Evolutionary conservation across 306 rosid species (phyloP).

Genomic region (Vachellia collinsii): DNA sequence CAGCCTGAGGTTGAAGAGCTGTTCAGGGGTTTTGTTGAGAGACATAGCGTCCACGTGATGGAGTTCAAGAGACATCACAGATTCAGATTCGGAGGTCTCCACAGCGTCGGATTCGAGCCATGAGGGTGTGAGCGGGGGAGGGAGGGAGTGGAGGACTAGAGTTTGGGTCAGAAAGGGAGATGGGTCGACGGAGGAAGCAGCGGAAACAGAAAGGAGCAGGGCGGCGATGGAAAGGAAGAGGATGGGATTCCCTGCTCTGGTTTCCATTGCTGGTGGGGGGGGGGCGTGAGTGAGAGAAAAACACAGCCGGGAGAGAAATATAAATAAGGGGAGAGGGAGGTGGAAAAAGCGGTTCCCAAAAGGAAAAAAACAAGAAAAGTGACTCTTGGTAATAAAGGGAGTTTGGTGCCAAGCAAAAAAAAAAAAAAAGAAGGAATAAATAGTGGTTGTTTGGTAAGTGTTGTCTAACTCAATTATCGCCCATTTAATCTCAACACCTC

Average conservation of each 20-base stretch:
- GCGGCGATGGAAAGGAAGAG: constrained; percentile 17
- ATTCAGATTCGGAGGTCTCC: not conserved
- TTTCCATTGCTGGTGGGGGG: constrained; percentile 48
- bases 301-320: not conserved
- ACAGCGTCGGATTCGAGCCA: constrained; percentile 43
- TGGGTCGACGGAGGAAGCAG: constrained; percentile 33
- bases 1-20: constrained; percentile 61
- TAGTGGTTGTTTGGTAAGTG: not conserved
- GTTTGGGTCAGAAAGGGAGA: constrained; percentile 55
- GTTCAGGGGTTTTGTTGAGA: constrained; percentile 50
- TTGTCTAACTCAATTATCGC: not conserved
- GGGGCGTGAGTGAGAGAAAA: not conserved
- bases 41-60: constrained; percentile 66
- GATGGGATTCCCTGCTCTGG: not conserved
- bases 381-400: not conserved
- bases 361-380: not conserved
- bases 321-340: not conserved
- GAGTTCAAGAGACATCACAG: constrained; percentile 39
- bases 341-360: constrained; percentile 22
- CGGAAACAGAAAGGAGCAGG: constrained; percentile 34
- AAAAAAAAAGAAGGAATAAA: not conserved
- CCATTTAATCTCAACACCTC: not conserved
- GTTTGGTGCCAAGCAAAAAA: not conserved
- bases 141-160: constrained; percentile 48
- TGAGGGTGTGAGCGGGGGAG: constrained; percentile 44